These are phyloP conservation scores for Schizopora paradoxa DNA, from an alignment of 1,284 basidiomycete genomes.

Conservation along the genomic window DNA sequence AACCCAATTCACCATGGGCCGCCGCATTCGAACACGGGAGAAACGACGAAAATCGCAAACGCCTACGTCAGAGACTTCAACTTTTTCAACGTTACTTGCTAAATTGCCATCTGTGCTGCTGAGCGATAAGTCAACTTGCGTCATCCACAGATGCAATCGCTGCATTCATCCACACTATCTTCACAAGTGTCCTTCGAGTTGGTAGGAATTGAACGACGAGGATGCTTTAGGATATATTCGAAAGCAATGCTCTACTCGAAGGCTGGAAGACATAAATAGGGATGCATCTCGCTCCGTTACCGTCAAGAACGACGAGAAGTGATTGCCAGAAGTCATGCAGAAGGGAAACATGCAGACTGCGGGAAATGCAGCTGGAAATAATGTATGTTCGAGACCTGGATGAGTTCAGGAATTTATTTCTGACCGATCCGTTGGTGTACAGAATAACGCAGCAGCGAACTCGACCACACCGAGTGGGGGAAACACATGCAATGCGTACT, in stretches of 20 bases:
- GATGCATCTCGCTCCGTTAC: constrained; percentile 62
- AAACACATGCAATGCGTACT: constrained; percentile 74
- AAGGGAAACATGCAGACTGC: constrained; percentile 68
- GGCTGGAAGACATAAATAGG: constrained; percentile 63
- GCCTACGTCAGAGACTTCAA: constrained; percentile 58
- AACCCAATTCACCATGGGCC: too few relatives aligned
- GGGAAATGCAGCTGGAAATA: constrained; percentile 75
- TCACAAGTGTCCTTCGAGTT: constrained; percentile 68
- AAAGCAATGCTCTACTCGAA: constrained; percentile 53
- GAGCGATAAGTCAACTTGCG: constrained; percentile 33
- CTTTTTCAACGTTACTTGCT: constrained; percentile 61
- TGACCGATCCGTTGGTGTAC: constrained; percentile 43
- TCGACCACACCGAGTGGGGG: constrained; percentile 73
- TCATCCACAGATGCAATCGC: constrained; percentile 64
- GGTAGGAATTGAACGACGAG: constrained; percentile 58
- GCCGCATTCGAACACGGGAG: too few relatives aligned
- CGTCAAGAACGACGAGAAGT: constrained; percentile 78
- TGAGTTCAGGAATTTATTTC: constrained; percentile 9
- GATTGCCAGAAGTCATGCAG: constrained; percentile 63
- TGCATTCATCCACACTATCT: constrained; percentile 58
- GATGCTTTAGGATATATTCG: constrained; percentile 36
- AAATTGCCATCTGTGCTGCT: constrained; percentile 55
- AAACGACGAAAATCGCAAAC: constrained; percentile 18
- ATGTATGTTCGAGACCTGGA: constrained; percentile 42
- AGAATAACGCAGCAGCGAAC: constrained; percentile 66